Base-by-base conservation (phyloP, 805 yeast species). In the Saturnispora diversa region DNA sequence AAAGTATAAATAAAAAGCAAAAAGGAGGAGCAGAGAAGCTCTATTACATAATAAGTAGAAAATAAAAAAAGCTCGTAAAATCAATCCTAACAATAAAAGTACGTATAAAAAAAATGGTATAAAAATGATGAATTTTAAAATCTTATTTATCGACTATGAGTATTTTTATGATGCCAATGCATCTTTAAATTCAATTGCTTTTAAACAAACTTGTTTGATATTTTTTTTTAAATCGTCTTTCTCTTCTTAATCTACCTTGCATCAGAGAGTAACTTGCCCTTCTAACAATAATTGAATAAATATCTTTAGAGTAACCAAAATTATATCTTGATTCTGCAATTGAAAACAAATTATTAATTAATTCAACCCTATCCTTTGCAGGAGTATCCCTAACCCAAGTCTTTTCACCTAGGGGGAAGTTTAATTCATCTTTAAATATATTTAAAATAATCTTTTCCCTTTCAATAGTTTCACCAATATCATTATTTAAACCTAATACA, bases 331-430 rank as follows among this genome's bases (percentile, higher is more conserved):
- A 51, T 24, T 63, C 64, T 6, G 80, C 75, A 42, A 69, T 63
- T 6, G 52, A 50, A 50, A 69, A 64, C 36, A 86, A 65, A 37
- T 67, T 61, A 20, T 66, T 65, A 20, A 83, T 61, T 32, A 78
- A 60, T 5, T 58, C 50, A 9, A 56, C 56, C 31, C 95, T 66
- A 46, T 72, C 71, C 4, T 58, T 61, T 39, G 67, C 70, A 1
- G 72, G 66, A 0, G 92, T 82, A 52, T 82, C 95, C 47, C 94
- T 68, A 31, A 84, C 78, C 95, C 95, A 86, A 0, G 94, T 83
- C 52, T 75, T 74, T 46, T 75, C 72, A 5, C 95, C 95, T 22
- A 86, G 57, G 22, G 80, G 77, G 59, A 84, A 85, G 4, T 81
- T 78, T 39, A 84, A 68, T 15, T 72, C 75, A 31, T 69, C 64